Evolutionary conservation across 331 rosid genomes (phyloP), one percentile per base, ranked within the genome.

Genomic region (Rosa hybrid): DNA sequence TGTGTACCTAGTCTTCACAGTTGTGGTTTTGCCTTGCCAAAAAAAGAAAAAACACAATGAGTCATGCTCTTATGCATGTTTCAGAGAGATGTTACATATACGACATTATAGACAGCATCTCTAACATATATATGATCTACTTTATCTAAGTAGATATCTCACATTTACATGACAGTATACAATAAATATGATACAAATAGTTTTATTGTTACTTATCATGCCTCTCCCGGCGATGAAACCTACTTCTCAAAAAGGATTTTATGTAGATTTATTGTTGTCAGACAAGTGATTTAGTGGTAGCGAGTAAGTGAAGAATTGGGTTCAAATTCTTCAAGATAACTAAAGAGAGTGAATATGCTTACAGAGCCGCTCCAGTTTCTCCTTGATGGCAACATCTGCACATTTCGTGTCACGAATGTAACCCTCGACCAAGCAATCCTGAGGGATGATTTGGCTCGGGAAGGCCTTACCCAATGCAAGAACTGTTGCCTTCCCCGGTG

Each of bases 1-100:
- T 63, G 99, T 96, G 88, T 96, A 93, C 54, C 99, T 90, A 11
- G 97, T 96, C 93, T 89, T 93, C 86, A 96, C 98, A 8, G 99
- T 96, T 6, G 98, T 96, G 68, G 94, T 96, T 84, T 90, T 93
- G 65, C 99, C 99, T 96, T 56, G 5, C 8, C 79, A 76, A 80
- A 45, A 16, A 39, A 39, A 54, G 38, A 62, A 38, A 70, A 71
- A 25, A 71, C 18, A 79, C 42, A 17, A 30, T 80, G 39, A 84
- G 48, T 81, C 68, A n/a, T 38, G 70, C 69, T 76, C 20, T 21
- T 11, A 9, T 34, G 39, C 38, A 73, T 51, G 2, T 30, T 64
- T 30, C 5, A 5, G 20, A 5, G n/a, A 25, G 8, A 39, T 17
- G 72, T 25, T 17, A 45, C 17, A n/a, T 17, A 23, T 9, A 45